Conservation (phyloP, 192 early-diverging fungal genomes). For the Lobosporangium transversale region DNA sequence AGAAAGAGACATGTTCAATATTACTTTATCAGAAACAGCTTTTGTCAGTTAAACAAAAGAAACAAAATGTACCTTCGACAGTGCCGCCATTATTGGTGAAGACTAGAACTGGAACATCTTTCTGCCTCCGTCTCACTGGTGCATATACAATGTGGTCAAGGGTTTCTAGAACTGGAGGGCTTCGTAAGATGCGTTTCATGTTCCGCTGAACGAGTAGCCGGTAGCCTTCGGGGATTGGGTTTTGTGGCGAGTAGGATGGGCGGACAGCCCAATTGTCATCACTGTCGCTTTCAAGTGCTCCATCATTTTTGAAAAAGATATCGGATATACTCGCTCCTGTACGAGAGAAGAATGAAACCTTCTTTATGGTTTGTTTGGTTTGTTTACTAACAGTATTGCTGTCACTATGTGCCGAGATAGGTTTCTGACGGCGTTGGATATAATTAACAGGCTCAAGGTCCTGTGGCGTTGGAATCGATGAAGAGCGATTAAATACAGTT, state of each 20-base stretch:
- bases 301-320: slow-evolving; percentile 23
- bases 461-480: not conserved
- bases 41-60: too few species aligned
- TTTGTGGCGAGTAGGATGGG: not conserved
- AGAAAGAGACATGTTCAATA: too few species aligned
- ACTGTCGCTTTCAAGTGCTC: slow-evolving; percentile 8
- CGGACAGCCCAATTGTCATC: slow-evolving; percentile 17
- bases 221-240: not conserved
- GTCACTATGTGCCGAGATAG: not conserved
- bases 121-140: slow-evolving; percentile 12
- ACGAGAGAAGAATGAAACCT: not conserved
- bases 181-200: slow-evolving; percentile 24
- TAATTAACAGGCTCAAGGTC: slow-evolving; percentile 2
- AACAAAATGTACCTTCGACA: not conserved
- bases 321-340: not conserved
- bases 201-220: slow-evolving; percentile 17
- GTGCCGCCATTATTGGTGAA: not conserved
- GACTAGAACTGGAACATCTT: slow-evolving; percentile 38
- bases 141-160: slow-evolving; percentile 21
- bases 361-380: too few species aligned
- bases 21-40: too few species aligned
- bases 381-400: not conserved
- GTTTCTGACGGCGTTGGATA: not conserved
- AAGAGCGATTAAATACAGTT: not conserved
- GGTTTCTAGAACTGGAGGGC: slow-evolving; percentile 26